Base-by-base conservation (phyloP, 495 filamentous ascomycete genomes). In the Hypoxylon lenormandii region DNA sequence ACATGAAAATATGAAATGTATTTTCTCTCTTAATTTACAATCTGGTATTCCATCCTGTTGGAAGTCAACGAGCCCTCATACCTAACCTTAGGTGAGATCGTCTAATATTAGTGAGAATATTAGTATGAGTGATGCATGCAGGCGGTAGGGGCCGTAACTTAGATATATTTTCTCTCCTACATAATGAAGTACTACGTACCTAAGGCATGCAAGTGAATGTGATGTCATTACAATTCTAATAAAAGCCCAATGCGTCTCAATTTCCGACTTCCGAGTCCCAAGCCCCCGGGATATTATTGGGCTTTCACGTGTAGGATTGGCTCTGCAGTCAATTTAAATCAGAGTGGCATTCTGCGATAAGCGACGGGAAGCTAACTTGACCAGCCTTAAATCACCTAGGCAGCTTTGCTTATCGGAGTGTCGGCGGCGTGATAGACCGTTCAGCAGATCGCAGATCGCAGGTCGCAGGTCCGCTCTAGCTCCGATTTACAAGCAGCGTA, bases 211-310 rank as follows among this genome's bases (percentile, higher is more conserved):
- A n/a, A n/a, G n/a, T n/a, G 55, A 62, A 65, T 56, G 23, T 66
- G 67, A 70, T 70, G 67, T 70, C 67, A 70, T 66, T 11, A n/a
- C 51, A 52, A 61, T 62, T 30, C 67, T 64, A 58, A 58, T 70
- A 61, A 66, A 46, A 61, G 56, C 56, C 55, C 54, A 26, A 26
- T 26, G 23, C 5, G 23, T 26, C 5, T 38, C 16, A 5, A 48
- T 33, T 46, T 40, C 42, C 55, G 8, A 48, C 30, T 51, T 40
- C 42, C 55, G 37, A 28, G 60, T 51, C 11, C 51, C 54, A 61
- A 36, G 5, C 56, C 48, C 55, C 26, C 56, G 60, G 60, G 50
- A 23, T 58, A 36, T 60, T 38, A 57, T 49, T 38, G 52, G 38
- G 19, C 46, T 28, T 22, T 62, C 64, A 45, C 43, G 42, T 50